Percentiles rank a stretch among this genome's conserved stretches.
Evolutionary conservation across 2,329 filamentous ascomycete species (phyloP).

Genomic region (Fusarium hostae): DNA sequence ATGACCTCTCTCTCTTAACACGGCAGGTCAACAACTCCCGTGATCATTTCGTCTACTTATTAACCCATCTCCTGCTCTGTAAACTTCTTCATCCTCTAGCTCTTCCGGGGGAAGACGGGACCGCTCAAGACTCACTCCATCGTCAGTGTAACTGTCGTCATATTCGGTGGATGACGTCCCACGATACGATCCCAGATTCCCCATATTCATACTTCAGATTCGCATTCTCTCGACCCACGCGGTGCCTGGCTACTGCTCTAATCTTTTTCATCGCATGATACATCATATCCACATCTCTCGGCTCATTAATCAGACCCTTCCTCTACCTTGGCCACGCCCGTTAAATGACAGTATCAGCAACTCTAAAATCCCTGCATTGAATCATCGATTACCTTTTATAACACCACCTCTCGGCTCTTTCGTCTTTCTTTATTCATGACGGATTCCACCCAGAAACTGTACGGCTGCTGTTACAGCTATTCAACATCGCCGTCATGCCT

Average conservation of each 20-base stretch:
- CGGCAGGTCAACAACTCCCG: background rate
- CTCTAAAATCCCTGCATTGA: conserved; percentile 24
- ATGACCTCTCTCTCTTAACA: background rate
- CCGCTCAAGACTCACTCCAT: conserved; percentile 28
- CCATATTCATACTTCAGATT: conserved; percentile 34
- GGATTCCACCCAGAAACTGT: conserved; percentile 19
- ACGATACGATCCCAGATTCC: conserved; percentile 42
- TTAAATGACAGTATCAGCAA: conserved; percentile 1
- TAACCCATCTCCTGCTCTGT: background rate
- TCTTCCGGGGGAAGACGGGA: conserved; percentile 19
- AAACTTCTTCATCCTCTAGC: background rate
- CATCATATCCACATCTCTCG: conserved; percentile 38
- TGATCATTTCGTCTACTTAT: conserved; percentile 1
- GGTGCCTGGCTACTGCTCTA: conserved; percentile 29
- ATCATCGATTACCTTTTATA: background rate
- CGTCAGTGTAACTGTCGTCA: conserved; percentile 38
- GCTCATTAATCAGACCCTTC: conserved; percentile 19
- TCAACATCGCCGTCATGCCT: conserved; percentile 58
- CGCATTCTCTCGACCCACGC: conserved; percentile 35
- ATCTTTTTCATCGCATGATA: conserved; percentile 39
- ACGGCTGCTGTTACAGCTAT: conserved; percentile 50
- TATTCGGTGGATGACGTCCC: conserved; percentile 45
- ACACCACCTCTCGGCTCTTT: background rate
- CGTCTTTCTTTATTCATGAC: conserved; percentile 39
- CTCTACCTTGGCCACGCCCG: conserved; percentile 3